Evolutionary conservation across 2,329 filamentous ascomycete genomes (phyloP).

Genomic region (Pseudogymnoascus sp.): DNA sequence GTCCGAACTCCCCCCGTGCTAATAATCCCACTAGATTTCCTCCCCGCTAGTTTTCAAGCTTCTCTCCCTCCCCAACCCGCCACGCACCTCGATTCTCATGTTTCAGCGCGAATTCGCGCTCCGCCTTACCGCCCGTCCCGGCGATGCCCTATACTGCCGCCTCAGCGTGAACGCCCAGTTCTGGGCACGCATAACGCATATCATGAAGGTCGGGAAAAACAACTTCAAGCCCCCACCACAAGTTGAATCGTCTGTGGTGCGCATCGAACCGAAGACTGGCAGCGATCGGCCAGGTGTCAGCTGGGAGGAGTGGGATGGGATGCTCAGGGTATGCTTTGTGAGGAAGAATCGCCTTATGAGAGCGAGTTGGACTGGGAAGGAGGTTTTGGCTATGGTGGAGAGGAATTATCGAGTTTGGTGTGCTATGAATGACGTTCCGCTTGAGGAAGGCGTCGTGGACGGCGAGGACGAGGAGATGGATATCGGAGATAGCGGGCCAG

Average conservation of each 20-base stretch:
- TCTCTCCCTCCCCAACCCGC: constrained; percentile 70
- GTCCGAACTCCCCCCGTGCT: constrained; percentile 16
- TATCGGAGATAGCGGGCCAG: constrained; percentile 37
- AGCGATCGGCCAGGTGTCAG: constrained; percentile 70
- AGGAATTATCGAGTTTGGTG: constrained; percentile 86
- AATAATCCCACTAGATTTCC: constrained; percentile 54
- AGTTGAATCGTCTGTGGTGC: constrained; percentile 84
- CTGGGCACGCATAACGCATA: constrained; percentile 63
- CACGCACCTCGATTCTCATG: constrained; percentile 83
- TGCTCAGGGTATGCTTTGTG: constrained; percentile 73
- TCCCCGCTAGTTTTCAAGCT: constrained; percentile 84
- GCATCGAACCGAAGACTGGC: constrained; percentile 79
- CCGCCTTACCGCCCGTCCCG: constrained; percentile 76
- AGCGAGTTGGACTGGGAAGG: constrained; percentile 69
- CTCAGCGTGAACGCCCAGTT: constrained; percentile 90
- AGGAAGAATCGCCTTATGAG: constrained; percentile 87
- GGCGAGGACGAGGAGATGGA: constrained; percentile 40
- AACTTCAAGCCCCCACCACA: constrained; percentile 94
- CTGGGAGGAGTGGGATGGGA: constrained; percentile 91
- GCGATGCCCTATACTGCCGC: constrained; percentile 83
- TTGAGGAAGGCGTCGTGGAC: constrained; percentile 56
- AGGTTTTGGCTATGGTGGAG: constrained; percentile 74
- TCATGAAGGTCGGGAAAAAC: constrained; percentile 91
- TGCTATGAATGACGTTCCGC: constrained; percentile 68
- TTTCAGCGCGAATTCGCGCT: constrained; percentile 93